A percentile compares a stretch with the other conserved stretches of the same genome.
Conservation (phyloP, 2,329 filamentous ascomycete species). For the Zymoseptoria tritici region DNA sequence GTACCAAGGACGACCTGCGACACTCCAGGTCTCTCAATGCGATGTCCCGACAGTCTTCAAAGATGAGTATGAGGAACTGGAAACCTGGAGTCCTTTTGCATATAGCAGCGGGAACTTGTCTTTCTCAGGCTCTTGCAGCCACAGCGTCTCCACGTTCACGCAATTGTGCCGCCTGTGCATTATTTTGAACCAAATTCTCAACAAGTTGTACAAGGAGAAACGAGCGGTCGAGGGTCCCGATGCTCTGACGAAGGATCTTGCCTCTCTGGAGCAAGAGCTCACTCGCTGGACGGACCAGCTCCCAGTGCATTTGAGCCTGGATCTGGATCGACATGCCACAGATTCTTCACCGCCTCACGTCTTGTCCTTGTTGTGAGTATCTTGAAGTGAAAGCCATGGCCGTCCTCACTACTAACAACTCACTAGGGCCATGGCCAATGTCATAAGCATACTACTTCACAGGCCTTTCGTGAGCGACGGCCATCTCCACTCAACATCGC, state of each 20-base stretch:
- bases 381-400: slow-evolving; percentile 4
- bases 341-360: slow-evolving; percentile 8
- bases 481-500: slow-evolving; percentile 38
- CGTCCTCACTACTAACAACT: not conserved
- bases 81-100: slow-evolving; percentile 43
- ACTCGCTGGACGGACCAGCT: slow-evolving; percentile 5
- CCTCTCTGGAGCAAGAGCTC: slow-evolving; percentile 3
- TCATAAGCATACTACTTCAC: slow-evolving; percentile 47
- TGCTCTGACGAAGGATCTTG: slow-evolving; percentile 4
- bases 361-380: slow-evolving; percentile 20
- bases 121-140: slow-evolving; percentile 4
- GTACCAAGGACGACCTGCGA: slow-evolving; percentile 46
- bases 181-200: slow-evolving; percentile 7
- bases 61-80: slow-evolving; percentile 48
- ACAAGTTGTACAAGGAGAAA: slow-evolving; percentile 8
- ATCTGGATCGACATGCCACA: slow-evolving; percentile 1
- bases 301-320: slow-evolving; percentile 3
- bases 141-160: slow-evolving; percentile 10
- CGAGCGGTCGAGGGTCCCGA: slow-evolving; percentile 1
- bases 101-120: slow-evolving; percentile 3
- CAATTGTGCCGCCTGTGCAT: slow-evolving; percentile 8
- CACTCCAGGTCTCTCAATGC: slow-evolving; percentile 40
- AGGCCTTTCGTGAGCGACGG: slow-evolving; percentile 47
- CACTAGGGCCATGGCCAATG: slow-evolving; percentile 41
- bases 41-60: slow-evolving; percentile 43